Evolutionary conservation across 2,329 filamentous ascomycete genomes (phyloP).

Genomic region (Lachnellula cervina): DNA sequence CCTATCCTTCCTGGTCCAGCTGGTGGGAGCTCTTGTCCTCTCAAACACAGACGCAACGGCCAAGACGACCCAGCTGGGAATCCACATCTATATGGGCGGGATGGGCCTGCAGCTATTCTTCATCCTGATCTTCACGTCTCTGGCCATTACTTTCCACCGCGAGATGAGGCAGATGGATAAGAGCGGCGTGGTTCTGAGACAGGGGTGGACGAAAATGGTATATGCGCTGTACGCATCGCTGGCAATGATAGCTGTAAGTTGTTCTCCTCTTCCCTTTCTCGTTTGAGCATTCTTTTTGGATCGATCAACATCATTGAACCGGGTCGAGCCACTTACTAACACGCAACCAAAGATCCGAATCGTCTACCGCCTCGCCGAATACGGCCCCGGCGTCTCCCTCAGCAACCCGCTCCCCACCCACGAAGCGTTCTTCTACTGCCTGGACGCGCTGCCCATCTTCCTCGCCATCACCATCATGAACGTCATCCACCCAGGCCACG

Average conservation of each 20-base stretch:
- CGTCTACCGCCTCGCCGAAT: conserved; percentile 56
- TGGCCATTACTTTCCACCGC: conserved; percentile 38
- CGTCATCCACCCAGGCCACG: conserved; percentile 41
- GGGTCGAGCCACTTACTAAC: too few species aligned
- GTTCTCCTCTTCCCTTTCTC: neutral
- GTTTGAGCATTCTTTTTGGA: neutral
- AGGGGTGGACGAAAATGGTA: conserved; percentile 24
- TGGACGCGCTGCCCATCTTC: conserved; percentile 53
- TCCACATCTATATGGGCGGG: conserved; percentile 48
- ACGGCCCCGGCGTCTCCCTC: conserved; percentile 39
- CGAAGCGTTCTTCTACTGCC: conserved; percentile 47
- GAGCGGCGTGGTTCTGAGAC: conserved; percentile 13
- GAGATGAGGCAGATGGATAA: conserved; percentile 28
- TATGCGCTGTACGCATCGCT: conserved; percentile 39
- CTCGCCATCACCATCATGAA: conserved; percentile 41
- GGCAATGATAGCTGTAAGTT: conserved; percentile 37
- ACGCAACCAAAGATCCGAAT: conserved; percentile 41
- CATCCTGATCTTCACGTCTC: conserved; percentile 41
- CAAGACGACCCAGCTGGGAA: conserved; percentile 30
- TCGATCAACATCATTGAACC: too few species aligned
- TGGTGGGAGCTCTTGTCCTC: conserved; percentile 34
- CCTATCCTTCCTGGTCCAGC: conserved; percentile 44
- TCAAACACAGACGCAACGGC: conserved; percentile 28
- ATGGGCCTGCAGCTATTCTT: conserved; percentile 48
- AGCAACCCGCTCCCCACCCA: conserved; percentile 46